phyloP scores from a whole-genome alignment of 306 rosid genomes.

The Ochetophila trinervis region DNA sequence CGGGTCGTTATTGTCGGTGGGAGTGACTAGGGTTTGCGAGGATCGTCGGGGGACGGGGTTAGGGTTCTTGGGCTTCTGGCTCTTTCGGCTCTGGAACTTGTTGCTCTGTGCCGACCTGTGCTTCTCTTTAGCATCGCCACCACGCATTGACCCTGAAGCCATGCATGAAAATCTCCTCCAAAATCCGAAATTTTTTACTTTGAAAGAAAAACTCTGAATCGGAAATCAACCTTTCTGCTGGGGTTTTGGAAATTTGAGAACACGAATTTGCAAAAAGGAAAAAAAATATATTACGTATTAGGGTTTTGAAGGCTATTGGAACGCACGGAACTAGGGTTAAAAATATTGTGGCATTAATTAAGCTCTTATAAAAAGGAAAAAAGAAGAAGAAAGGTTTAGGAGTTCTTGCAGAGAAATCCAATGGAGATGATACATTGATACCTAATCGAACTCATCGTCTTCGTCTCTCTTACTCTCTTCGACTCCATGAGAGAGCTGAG shows the following conservation, averaged over 20 bases:
- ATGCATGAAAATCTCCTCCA: constrained; percentile 18
- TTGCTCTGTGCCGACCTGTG: constrained; percentile 11
- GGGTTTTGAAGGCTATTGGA: constrained; percentile 4
- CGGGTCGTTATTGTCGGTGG: constrained; percentile 21
- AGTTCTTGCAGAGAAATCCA: too few species aligned
- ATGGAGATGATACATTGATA: too few species aligned
- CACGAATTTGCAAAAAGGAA: background rate
- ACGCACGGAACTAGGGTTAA: background rate
- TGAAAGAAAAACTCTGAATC: background rate
- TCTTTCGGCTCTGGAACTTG: constrained; percentile 23
- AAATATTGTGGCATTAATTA: too few species aligned
- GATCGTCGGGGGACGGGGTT: constrained; percentile 19
- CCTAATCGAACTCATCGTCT: too few species aligned
- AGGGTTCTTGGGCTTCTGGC: constrained; percentile 21
- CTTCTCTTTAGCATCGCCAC: constrained; percentile 27
- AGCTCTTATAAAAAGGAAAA: too few species aligned
- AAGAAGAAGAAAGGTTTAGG: too few species aligned
- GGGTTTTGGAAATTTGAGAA: background rate
- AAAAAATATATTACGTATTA: constrained; percentile 4
- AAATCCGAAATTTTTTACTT: constrained; percentile 10
- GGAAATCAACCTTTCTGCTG: background rate
- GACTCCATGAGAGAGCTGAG: too few species aligned
- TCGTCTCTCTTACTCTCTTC: too few species aligned
- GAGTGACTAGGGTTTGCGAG: background rate
- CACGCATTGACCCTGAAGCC: constrained; percentile 40